Percentiles rank a stretch among this genome's conserved stretches.
Conservation (phyloP, 192 early-diverging fungal species). For the Dimargaris xerosporica region DNA sequence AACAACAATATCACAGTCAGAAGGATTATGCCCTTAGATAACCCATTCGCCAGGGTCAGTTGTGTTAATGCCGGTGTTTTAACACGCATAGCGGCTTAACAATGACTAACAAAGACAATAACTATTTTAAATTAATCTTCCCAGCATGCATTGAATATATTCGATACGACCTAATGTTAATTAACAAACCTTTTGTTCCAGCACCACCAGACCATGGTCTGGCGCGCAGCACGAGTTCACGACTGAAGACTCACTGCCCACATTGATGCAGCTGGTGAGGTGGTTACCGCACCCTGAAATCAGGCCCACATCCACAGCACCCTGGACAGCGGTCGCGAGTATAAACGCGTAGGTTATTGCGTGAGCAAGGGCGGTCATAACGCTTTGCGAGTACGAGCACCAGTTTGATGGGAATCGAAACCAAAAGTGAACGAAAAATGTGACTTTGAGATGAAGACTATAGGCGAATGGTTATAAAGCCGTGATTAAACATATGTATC, state of each 20-base stretch:
- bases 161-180: neutral
- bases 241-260: neutral
- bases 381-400: too few species aligned
- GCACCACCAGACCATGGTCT: neutral
- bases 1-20: neutral
- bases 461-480: too few species aligned
- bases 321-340: too few species aligned
- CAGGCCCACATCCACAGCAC: neutral
- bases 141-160: neutral
- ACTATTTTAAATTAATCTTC: neutral
- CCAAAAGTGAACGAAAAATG: too few species aligned
- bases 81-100: too few species aligned
- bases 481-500: too few species aligned
- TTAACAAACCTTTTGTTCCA: neutral
- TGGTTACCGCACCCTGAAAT: neutral
- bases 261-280: neutral
- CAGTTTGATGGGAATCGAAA: too few species aligned
- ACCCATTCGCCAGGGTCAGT: too few species aligned
- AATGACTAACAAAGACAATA: neutral
- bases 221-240: neutral
- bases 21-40: neutral
- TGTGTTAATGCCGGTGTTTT: too few species aligned
- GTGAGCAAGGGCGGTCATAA: too few species aligned
- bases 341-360: too few species aligned
- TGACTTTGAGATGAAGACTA: too few species aligned